Conservation (phyloP, 345 rosid species). For the Eucalyptus rudis region DNA sequence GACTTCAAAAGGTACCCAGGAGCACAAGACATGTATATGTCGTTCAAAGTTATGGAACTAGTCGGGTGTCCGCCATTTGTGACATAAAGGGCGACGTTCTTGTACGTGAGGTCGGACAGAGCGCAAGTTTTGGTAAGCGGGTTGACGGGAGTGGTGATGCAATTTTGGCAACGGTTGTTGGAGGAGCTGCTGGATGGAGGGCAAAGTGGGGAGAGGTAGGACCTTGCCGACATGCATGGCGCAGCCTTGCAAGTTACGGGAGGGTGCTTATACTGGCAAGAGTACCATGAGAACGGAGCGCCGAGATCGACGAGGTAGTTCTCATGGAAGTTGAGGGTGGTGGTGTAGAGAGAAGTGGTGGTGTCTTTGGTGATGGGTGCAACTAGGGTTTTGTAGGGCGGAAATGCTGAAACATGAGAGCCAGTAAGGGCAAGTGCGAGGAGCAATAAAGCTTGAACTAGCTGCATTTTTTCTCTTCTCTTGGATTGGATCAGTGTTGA, state of each 20-base stretch:
- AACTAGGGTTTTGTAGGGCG: not conserved
- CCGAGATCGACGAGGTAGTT: conserved; percentile 6
- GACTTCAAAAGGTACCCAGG: conserved; percentile 1
- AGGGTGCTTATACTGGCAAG: not conserved
- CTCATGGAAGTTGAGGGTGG: conserved; percentile 8
- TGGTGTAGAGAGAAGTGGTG: conserved; percentile 3
- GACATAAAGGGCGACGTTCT: not conserved
- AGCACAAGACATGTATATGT: conserved; percentile 2
- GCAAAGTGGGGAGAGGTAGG: conserved; percentile 3
- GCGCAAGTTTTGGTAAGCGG: conserved; percentile 6
- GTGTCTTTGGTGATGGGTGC: conserved; percentile 17
- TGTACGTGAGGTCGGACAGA: not conserved
- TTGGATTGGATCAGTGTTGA: not conserved
- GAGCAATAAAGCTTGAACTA: not conserved
- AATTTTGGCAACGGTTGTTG: not conserved
- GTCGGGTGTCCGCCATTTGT: conserved; percentile 6
- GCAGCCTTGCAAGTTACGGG: not conserved
- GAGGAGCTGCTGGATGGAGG: not conserved
- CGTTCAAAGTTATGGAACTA: not conserved
- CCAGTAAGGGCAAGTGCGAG: not conserved
- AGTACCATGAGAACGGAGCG: not conserved
- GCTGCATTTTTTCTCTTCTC: not conserved
- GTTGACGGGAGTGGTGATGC: conserved; percentile 13
- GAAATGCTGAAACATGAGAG: not conserved
- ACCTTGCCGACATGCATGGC: not conserved